Evolutionary conservation across 2,329 filamentous ascomycete genomes (phyloP).

Genomic region (Hypomyces perniciosus): DNA sequence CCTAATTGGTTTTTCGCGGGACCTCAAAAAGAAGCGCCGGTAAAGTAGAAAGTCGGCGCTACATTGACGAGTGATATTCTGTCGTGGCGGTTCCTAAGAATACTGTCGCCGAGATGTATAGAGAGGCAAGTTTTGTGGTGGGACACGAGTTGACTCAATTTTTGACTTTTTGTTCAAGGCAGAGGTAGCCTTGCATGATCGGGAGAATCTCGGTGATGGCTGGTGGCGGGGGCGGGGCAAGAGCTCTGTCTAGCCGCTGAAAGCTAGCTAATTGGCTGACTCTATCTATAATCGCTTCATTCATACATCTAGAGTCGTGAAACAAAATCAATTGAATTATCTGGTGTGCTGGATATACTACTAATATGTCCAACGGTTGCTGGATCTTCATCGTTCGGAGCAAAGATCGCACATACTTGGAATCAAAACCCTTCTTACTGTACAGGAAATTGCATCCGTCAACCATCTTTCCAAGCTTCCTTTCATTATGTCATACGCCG

Average conservation of each 20-base stretch:
- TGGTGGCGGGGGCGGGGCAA: slow-evolving; percentile 4
- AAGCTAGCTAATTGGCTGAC: background rate
- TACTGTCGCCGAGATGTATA: background rate
- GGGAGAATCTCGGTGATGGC: slow-evolving; percentile 9
- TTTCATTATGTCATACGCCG: slow-evolving; percentile 14
- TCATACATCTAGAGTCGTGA: background rate
- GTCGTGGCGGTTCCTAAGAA: background rate
- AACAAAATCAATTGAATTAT: background rate
- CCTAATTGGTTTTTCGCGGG: background rate
- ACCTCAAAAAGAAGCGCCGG: background rate
- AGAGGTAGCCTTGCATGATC: slow-evolving; percentile 4
- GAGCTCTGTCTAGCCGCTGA: background rate
- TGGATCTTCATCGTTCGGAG: background rate
- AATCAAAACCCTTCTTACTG: background rate
- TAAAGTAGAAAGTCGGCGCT: background rate
- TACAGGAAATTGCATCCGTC: background rate
- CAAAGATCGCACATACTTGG: background rate
- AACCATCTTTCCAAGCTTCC: slow-evolving; percentile 2
- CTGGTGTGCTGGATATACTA: background rate
- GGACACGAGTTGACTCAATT: slow-evolving; percentile 8
- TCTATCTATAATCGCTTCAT: background rate
- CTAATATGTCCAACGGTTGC: background rate
- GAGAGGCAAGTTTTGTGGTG: slow-evolving; percentile 4
- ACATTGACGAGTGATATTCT: background rate
- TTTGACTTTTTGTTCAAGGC: slow-evolving; percentile 1